Base-by-base conservation (phyloP, 345 rosid species). In the Kernera saxatilis region DNA sequence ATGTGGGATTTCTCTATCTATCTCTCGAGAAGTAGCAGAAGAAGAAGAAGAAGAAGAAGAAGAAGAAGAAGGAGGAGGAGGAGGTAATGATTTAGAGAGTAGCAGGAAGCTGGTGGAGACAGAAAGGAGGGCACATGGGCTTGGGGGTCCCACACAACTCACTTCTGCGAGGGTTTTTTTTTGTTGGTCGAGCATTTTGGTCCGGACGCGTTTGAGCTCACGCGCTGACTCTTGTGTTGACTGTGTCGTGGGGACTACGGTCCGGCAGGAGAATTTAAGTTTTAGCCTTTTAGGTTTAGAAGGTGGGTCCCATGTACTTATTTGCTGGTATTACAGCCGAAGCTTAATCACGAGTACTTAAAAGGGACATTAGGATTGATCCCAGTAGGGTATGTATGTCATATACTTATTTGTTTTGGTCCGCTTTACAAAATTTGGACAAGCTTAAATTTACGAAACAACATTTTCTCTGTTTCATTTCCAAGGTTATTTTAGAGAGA, bases 51-150 rank as follows among this genome's bases (percentile, higher is more conserved):
- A 27, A 44, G 43, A n/a, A 32, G 25, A 17, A 17, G 67, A 17
- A 30, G 46, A 22, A n/a, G 67, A 19, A 36, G 46, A 22, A 8
- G 60, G 3, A 15, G 69, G 19, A 44, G 43, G 3, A 22, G 25
- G 44, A 58, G 43, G 19, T 35, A 17, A 65, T 74, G 59, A 65
- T 66, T 25, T 37, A 36, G 17, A 62, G 72, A 43, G 70, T 21
- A 53, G 69, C 11, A 58, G 45, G 67, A 54, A 85, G 93, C 92
- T 85, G 95, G 98, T 89, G 97, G 95, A 91, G 96, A 94, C 98
- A 86, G 90, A 93, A 81, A 72, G 88, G 79, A 85, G 86, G 79
- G 89, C 99, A 94, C 98, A 94, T 94, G 98, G 22, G 92, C 82
- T 77, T 77, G 87, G 84, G 94, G 97, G 88, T 14, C 80, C 94